A percentile compares a stretch with the other conserved stretches of the same genome.
These are phyloP conservation scores for Naematelia encephala DNA, from an alignment of 768 basidiomycete genomes.

Conservation along the genomic window DNA sequence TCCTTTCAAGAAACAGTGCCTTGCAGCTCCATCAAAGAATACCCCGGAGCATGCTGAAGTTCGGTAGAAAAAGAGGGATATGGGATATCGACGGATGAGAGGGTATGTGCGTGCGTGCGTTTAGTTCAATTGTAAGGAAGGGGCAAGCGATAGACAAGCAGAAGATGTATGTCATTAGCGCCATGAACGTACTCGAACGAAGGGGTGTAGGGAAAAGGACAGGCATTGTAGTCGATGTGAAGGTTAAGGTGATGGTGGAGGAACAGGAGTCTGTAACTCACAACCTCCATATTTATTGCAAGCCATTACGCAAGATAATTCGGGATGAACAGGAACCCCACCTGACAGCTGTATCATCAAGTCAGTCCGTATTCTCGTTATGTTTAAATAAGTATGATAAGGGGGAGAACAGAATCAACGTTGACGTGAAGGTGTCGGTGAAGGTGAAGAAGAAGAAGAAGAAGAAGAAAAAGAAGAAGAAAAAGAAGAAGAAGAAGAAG, in stretches of 20 bases:
- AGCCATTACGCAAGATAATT: neutral
- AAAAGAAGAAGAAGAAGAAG: constrained; percentile 7
- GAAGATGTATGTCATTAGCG: too few relatives aligned
- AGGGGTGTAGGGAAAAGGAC: neutral
- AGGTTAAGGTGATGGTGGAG: too few relatives aligned
- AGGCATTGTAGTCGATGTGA: neutral
- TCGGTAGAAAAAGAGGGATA: too few relatives aligned
- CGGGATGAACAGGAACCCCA: neutral
- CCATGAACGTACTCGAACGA: too few relatives aligned
- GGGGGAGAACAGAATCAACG: constrained; percentile 9
- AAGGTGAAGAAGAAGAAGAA: constrained; percentile 4
- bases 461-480: constrained; percentile 2
- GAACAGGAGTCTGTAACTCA: too few relatives aligned
- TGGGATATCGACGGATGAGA: too few relatives aligned
- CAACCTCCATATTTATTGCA: neutral
- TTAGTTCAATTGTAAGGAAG: too few relatives aligned
- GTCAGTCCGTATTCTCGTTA: too few relatives aligned
- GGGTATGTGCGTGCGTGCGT: too few relatives aligned
- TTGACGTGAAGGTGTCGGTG: neutral
- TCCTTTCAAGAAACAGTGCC: neutral
- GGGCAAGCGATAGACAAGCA: too few relatives aligned
- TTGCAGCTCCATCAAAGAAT: neutral
- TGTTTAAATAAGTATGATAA: too few relatives aligned
- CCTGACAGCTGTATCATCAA: neutral
- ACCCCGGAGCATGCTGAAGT: neutral